A percentile compares a stretch with the other conserved stretches of the same genome.
Evolutionary conservation across 2,329 filamentous ascomycete genomes (phyloP).

Genomic region (Penicillium sp.): DNA sequence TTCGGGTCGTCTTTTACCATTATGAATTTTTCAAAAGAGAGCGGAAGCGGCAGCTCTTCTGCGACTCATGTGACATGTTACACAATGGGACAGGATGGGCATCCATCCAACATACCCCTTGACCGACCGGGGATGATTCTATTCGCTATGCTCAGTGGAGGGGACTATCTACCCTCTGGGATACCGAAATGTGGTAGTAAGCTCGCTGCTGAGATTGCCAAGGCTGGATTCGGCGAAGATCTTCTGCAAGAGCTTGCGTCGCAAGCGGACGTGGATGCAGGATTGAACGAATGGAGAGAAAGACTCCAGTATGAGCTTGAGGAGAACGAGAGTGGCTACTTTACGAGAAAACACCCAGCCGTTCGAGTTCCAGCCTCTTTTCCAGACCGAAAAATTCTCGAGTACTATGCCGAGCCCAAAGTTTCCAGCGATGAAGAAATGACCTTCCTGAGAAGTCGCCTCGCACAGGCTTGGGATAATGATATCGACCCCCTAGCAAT

Average conservation of each 20-base stretch:
- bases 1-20: conserved; percentile 81
- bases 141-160: conserved; percentile 90
- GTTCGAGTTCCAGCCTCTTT: conserved; percentile 77
- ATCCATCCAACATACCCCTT: conserved; percentile 46
- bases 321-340: conserved; percentile 80
- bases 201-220: conserved; percentile 83
- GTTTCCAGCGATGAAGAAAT: conserved; percentile 66
- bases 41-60: conserved; percentile 55
- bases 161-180: conserved; percentile 87
- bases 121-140: conserved; percentile 89
- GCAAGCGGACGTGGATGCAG: conserved; percentile 26
- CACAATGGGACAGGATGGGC: conserved; percentile 45
- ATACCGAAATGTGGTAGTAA: conserved; percentile 85
- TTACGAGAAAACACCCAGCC: conserved; percentile 71
- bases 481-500: conserved; percentile 65
- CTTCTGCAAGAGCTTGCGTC: conserved; percentile 63
- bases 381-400: conserved; percentile 72
- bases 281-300: conserved; percentile 66
- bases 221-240: conserved; percentile 77
- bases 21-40: conserved; percentile 78
- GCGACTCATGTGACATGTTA: conserved; percentile 88
- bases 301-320: conserved; percentile 70
- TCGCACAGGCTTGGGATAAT: conserved; percentile 57
- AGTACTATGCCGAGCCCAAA: conserved; percentile 84
- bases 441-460: conserved; percentile 51